Percentiles rank a stretch among this genome's conserved stretches.
phyloP scores from a whole-genome alignment of 352 stramenopile genomes.

The Plasmopara halstedii region DNA sequence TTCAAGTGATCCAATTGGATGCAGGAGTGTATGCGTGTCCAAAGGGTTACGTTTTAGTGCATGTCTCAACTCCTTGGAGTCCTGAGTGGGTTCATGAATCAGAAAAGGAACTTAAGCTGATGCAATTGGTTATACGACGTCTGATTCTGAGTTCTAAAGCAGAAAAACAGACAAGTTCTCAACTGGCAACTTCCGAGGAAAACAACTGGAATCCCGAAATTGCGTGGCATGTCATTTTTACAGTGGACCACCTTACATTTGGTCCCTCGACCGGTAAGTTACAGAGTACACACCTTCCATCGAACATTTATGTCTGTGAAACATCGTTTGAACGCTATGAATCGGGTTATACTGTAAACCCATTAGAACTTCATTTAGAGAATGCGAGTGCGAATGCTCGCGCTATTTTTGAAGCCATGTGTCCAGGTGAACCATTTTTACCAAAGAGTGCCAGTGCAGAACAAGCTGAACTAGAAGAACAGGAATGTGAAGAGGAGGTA shows the following conservation, averaged over 20 bases:
- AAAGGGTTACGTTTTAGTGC: constrained; percentile 46
- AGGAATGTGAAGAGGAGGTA: constrained; percentile 51
- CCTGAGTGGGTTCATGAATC: constrained; percentile 31
- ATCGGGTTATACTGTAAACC: constrained; percentile 10
- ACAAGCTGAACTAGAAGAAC: constrained; percentile 28
- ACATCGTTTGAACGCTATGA: constrained; percentile 15
- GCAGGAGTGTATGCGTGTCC: constrained; percentile 54
- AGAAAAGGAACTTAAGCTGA: constrained; percentile 25
- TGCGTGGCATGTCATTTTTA: constrained; percentile 52
- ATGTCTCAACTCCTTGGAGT: constrained; percentile 52
- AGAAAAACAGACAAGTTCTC: constrained; percentile 5
- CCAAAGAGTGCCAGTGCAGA: constrained; percentile 14
- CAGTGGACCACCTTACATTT: constrained; percentile 41
- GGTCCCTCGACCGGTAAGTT: too few relatives aligned
- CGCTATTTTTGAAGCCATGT: constrained; percentile 16
- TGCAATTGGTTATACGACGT: constrained; percentile 30
- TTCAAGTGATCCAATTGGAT: constrained; percentile 74
- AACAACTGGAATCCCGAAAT: constrained; percentile 23
- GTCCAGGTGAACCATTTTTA: constrained; percentile 34
- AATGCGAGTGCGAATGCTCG: constrained; percentile 51
- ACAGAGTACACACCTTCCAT: constrained; percentile 26
- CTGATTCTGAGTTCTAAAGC: constrained; percentile 17
- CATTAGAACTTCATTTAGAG: constrained; percentile 57
- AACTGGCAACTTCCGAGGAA: not conserved
- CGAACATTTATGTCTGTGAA: constrained; percentile 47